phyloP scores from a whole-genome alignment of 305 asterid species.

The Fraxinus platypoda region DNA sequence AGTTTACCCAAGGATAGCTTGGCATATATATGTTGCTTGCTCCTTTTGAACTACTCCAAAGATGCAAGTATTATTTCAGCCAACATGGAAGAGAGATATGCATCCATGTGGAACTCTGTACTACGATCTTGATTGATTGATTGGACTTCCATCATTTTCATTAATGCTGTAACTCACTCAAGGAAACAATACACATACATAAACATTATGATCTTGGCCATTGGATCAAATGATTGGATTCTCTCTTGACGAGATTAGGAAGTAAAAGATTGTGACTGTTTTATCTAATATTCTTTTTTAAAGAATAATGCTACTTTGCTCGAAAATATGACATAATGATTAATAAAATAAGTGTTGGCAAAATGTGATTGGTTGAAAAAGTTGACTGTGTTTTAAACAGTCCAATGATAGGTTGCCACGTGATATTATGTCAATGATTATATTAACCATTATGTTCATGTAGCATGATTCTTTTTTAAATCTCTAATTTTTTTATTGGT shows the following conservation, averaged over 20 bases:
- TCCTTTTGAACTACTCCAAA: conserved; percentile 13
- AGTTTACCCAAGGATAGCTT: background rate
- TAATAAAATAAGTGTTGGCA: no score
- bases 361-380: no score
- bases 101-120: background rate
- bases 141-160: conserved; percentile 19
- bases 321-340: no score
- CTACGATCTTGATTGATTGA: background rate
- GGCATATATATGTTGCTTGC: conserved; percentile 2
- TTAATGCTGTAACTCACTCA: conserved; percentile 11
- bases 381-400: no score
- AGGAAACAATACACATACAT: background rate
- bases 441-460: no score
- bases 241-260: background rate
- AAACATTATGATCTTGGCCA: background rate
- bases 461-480: no score
- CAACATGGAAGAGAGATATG: background rate
- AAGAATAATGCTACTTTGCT: no score
- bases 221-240: background rate
- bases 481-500: background rate
- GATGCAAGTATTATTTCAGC: background rate
- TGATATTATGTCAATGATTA: no score
- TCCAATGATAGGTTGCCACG: no score
- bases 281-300: no score
- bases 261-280: no score